A percentile compares a stretch with the other conserved stretches of the same genome.
phyloP scores from a whole-genome alignment of 352 stramenopile genomes.

The Globisporangium splendens region DNA sequence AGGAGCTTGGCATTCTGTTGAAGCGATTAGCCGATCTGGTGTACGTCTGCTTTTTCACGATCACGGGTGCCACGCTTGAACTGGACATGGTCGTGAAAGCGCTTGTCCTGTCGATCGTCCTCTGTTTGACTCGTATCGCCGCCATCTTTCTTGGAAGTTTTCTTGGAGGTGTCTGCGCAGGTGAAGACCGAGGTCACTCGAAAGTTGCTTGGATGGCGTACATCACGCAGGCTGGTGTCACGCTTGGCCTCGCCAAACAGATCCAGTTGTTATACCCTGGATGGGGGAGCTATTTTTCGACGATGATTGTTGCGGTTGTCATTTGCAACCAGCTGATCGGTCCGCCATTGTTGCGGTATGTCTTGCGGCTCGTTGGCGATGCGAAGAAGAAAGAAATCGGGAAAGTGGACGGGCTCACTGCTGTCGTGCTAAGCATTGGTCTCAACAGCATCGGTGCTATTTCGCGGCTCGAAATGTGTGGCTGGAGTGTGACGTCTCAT shows the following conservation, averaged over 20 bases:
- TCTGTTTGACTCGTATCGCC: constrained; percentile 47
- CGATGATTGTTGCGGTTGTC: constrained; percentile 69
- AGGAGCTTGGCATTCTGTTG: constrained; percentile 50
- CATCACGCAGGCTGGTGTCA: constrained; percentile 67
- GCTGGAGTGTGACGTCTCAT: constrained; percentile 52
- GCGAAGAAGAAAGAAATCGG: constrained; percentile 54
- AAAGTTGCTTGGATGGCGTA: constrained; percentile 74
- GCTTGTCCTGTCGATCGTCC: constrained; percentile 43
- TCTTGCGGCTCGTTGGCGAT: constrained; percentile 48
- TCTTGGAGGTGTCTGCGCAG: constrained; percentile 37
- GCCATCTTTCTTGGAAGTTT: constrained; percentile 65
- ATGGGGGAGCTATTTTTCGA: constrained; percentile 70
- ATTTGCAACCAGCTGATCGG: constrained; percentile 70
- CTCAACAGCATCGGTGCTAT: constrained; percentile 34
- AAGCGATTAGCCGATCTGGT: constrained; percentile 54
- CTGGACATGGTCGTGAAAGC: constrained; percentile 65
- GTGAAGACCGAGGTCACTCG: constrained; percentile 38
- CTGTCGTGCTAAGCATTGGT: constrained; percentile 29
- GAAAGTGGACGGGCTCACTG: constrained; percentile 51
- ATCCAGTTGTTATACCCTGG: constrained; percentile 67
- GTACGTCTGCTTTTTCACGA: constrained; percentile 77
- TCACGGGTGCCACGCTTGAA: constrained; percentile 60
- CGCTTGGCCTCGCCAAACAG: constrained; percentile 65
- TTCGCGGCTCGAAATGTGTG: constrained; percentile 49
- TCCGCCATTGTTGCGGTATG: constrained; percentile 52